A percentile compares a stretch with the other conserved stretches of the same genome.
Evolutionary conservation across 2,329 filamentous ascomycete species (phyloP).

Genomic region (Trichothecium roseum): DNA sequence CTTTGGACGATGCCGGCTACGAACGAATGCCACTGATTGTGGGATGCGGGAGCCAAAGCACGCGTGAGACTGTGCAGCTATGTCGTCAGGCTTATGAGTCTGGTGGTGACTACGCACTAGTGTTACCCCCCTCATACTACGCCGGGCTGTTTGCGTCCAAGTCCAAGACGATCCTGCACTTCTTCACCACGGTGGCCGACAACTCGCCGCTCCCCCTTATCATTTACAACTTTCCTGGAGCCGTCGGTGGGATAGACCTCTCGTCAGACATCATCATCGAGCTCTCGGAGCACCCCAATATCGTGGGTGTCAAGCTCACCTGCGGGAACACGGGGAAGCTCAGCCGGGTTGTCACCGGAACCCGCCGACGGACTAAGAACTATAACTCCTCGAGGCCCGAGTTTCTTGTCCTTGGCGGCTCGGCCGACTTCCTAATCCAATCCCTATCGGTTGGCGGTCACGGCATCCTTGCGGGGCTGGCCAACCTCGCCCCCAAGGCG

Average conservation of each 20-base stretch:
- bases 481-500: constrained; percentile 27
- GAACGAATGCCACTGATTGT: constrained; percentile 60
- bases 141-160: constrained; percentile 46
- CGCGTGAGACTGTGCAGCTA: constrained; percentile 60
- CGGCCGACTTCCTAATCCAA: constrained; percentile 30
- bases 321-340: constrained; percentile 58
- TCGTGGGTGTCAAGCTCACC: constrained; percentile 55
- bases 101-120: constrained; percentile 66
- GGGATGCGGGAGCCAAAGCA: constrained; percentile 66
- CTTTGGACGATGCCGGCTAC: constrained; percentile 44
- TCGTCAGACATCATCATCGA: constrained; percentile 47
- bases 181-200: constrained; percentile 55
- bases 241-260: constrained; percentile 49
- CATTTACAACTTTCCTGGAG: constrained; percentile 58
- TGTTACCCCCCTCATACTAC: constrained; percentile 73
- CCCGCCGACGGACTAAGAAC: constrained; percentile 5
- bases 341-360: constrained; percentile 30
- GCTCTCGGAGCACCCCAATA: constrained; percentile 40
- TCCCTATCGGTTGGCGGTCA: constrained; percentile 26
- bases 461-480: constrained; percentile 28
- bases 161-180: constrained; percentile 34
- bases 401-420: constrained; percentile 25
- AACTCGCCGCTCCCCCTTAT: constrained; percentile 49
- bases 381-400: constrained; percentile 12
- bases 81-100: constrained; percentile 59